Percentiles rank a stretch among this genome's conserved stretches.
These are phyloP conservation scores for Nepenthes mirabilis DNA, from an alignment of 148 eudicot genomes.

Conservation along the genomic window DNA sequence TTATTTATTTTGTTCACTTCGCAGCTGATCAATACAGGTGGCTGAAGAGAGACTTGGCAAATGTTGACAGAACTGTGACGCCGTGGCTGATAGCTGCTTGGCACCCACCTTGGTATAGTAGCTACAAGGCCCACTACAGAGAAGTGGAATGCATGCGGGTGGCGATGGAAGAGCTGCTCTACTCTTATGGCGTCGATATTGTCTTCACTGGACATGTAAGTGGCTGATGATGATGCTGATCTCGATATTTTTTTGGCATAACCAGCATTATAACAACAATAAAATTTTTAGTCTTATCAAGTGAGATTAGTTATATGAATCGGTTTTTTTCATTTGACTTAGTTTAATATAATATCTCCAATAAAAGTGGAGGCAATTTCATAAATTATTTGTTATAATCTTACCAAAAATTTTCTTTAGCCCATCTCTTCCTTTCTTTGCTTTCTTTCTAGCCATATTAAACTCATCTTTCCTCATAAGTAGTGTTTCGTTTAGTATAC, in stretches of 20 bases:
- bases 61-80: conserved; percentile 61
- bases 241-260: neutral
- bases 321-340: too few species aligned
- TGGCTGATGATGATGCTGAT: neutral
- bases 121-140: conserved; percentile 79
- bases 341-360: too few species aligned
- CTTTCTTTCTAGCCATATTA: too few species aligned
- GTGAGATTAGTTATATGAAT: too few species aligned
- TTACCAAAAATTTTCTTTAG: too few species aligned
- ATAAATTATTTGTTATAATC: too few species aligned
- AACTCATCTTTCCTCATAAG: too few species aligned
- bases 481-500: too few species aligned
- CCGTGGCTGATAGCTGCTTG: conserved; percentile 89
- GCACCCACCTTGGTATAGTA: conserved; percentile 96
- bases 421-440: too few species aligned
- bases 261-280: neutral
- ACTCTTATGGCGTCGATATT: conserved; percentile 58
- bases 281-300: neutral
- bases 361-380: too few species aligned
- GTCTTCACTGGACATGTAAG: conserved; percentile 96
- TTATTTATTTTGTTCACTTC: conserved; percentile 2
- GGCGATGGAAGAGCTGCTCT: conserved; percentile 84
- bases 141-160: conserved; percentile 95
- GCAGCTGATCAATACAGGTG: conserved; percentile 92
- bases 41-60: conserved; percentile 78